Base-by-base conservation (phyloP, 306 rosid genomes). In the Lathyrus oleraceus region DNA sequence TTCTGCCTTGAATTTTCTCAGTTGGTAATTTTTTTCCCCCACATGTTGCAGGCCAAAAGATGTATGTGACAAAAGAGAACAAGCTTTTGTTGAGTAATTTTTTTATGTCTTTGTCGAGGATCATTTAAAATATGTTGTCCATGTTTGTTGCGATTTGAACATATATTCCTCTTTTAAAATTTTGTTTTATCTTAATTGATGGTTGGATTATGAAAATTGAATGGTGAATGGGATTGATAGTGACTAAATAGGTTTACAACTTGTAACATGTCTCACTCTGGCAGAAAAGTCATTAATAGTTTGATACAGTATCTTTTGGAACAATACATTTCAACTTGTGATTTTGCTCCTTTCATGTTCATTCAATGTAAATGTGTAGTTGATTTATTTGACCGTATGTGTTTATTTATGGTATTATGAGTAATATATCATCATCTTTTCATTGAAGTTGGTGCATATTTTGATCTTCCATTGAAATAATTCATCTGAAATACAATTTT, bases 191-290 rank as follows among this genome's bases (percentile, higher is more conserved):
- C 2, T 20, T n/a, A 1, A 10, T 23, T 17, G 47, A 40, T 44
- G 66, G 48, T 21, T 47, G 38, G 20, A 47, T 59, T 38, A 35
- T 47, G 25, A 43, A 43, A 20, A 15, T 36, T 43, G 47, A 42
- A 45, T 9, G 79, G 59, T 59, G 67, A 57, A 56, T 20, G 21
- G 16, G 61, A 75, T 30, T 66, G 79, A 75, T 6, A 66, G 42
- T 19, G 78, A 56, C 61, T 43, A 20, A 54, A 28, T 65, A 28
- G 8, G 59, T 28, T 57, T 42, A 17, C 65, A 54, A 54, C 16
- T 48, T 73, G 77, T n/a, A 40, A 52, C 64, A 43, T 63, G 65
- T 39, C 27, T 73, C 15, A 11, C 52, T 49, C 35, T 61, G 5
- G 52, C 32, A 8, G 7, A 13, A 63, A 38, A 38, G 25, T 62